Conservation (phyloP, 1,284 basidiomycete genomes). For the Ustilago lituana region DNA sequence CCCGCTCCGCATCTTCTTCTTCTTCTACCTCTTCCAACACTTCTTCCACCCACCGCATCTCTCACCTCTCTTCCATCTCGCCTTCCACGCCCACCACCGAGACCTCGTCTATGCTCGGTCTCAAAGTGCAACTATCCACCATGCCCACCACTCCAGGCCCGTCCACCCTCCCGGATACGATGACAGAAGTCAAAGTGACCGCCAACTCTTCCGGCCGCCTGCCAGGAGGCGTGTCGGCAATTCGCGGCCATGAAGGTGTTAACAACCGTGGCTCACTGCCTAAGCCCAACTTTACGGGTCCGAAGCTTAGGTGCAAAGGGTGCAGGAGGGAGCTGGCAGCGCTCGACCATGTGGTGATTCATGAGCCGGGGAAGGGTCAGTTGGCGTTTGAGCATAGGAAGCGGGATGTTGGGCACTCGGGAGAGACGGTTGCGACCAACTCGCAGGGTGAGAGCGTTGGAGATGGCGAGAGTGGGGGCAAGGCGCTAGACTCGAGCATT, state of each 20-base stretch:
- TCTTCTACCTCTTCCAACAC: conserved; percentile 7
- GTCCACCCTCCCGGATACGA: neutral
- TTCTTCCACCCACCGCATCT: conserved; percentile 5
- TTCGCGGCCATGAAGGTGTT: conserved; percentile 46
- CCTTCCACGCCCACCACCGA: neutral
- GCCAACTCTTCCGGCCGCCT: conserved; percentile 42
- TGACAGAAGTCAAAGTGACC: conserved; percentile 47
- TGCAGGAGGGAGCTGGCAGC: conserved; percentile 61
- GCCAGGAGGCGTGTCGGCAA: conserved; percentile 42
- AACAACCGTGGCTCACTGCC: conserved; percentile 34
- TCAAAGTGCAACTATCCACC: conserved; percentile 8
- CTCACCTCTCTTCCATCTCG: conserved; percentile 10
- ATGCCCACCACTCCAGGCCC: neutral
- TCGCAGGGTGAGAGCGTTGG: too few relatives aligned
- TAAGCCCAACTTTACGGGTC: conserved; percentile 30
- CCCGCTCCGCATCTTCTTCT: conserved; percentile 15
- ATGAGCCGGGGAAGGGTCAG: conserved; percentile 61
- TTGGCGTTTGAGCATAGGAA: conserved; percentile 60
- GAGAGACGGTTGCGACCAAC: conserved; percentile 1
- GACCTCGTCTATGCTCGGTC: neutral
- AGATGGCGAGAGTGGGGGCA: too few relatives aligned
- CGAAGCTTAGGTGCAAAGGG: conserved; percentile 58
- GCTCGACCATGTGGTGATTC: conserved; percentile 60
- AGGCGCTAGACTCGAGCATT: too few relatives aligned
- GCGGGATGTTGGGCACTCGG: conserved; percentile 27